phyloP scores from a whole-genome alignment of 192 early-diverging fungal genomes.

The Pilobolus umbonatus region DNA sequence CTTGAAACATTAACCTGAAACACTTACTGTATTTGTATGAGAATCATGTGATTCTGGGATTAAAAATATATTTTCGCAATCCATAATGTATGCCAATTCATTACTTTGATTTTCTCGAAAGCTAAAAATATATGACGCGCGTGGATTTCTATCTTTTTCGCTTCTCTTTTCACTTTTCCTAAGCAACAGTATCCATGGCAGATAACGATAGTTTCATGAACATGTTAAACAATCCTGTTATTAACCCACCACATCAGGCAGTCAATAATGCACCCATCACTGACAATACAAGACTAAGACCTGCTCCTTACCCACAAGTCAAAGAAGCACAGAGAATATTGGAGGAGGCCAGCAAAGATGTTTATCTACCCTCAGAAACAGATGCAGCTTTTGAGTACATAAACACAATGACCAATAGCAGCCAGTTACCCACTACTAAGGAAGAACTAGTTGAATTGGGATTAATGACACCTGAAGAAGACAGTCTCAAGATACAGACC shows the following conservation, averaged over 20 bases:
- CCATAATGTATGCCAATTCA: no score
- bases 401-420: neutral
- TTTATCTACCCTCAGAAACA: slow-evolving; percentile 3
- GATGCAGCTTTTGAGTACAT: slow-evolving; percentile 2
- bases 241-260: neutral
- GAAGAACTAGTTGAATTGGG: slow-evolving; percentile 3
- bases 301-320: neutral
- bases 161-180: no score
- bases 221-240: slow-evolving; percentile 10
- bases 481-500: neutral
- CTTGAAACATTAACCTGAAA: no score
- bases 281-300: neutral
- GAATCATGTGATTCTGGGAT: no score
- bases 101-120: no score
- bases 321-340: neutral
- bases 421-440: neutral
- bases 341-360: neutral
- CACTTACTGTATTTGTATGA: no score
- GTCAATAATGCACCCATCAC: neutral
- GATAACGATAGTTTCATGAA: neutral
- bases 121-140: no score
- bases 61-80: no score
- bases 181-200: neutral
- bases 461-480: neutral
- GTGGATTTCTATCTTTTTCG: no score